Evolutionary conservation across 768 basidiomycete genomes (phyloP), one percentile per base, ranked within the genome.

Genomic region (Suillus discolor): DNA sequence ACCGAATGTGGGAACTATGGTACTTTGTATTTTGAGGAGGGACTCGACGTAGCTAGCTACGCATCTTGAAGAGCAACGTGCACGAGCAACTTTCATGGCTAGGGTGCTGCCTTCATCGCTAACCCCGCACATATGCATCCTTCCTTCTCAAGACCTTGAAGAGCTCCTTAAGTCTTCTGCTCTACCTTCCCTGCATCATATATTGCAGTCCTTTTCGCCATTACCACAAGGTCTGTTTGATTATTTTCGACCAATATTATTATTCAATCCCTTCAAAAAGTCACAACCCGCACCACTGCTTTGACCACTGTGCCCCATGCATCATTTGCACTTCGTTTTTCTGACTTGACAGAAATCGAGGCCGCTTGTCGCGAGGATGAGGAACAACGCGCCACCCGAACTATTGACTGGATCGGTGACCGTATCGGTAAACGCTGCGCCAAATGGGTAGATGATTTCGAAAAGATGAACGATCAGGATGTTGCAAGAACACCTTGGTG

Each of bases 121-220:
- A 70, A 90, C 91, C 72, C 93, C 93, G 7, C 93, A 94, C 72
- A 83, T 94, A 69, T 92, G 91, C 70, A 81, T 93, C 18, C 71
- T 92, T 42, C 81, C 89, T 1, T 93, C 92, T 0, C 82, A 84
- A 49, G 93, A 95, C 78, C 84, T 95, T 39, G 76, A 79, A 59
- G 82, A 86, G 41, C 81, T 93, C 42, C 78, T 95, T 55, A 76
- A 79, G 36, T 72, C 80, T 2, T 83, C 87, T 11, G 84, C 85
- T 1, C 77, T 95, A 20, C 93, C 93, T 2, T 81, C 89, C 18
- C 78, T 94, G 16, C 86, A 87, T 41, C 82, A 89, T 69, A 85
- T 95, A 64, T 82, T 94, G 36, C 93, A 94, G 74, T 92, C 91
- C 3, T 94, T 94, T 71, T 91, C 92, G 3, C 93, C 93, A 13